Evolutionary conservation across 1,139 yeast genomes (phyloP).

Genomic region (Hansenula sp.): DNA sequence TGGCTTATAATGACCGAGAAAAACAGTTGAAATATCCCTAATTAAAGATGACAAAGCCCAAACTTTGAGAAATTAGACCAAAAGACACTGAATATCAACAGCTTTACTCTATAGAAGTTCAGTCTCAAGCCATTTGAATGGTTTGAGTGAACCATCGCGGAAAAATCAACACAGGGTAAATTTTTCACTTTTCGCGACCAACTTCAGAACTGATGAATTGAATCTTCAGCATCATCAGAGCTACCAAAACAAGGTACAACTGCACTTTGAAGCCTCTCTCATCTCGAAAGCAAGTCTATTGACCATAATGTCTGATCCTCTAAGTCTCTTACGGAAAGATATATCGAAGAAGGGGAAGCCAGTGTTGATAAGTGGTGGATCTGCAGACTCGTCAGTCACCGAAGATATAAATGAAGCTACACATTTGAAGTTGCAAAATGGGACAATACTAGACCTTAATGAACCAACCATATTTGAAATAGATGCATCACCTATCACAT

Average conservation of each 20-base stretch:
- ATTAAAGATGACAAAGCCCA: no score
- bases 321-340: not conserved
- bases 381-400: slow-evolving; percentile 9
- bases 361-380: slow-evolving; percentile 19
- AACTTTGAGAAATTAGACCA: no score
- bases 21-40: no score
- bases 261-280: no score
- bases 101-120: no score
- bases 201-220: no score
- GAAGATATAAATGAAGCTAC: slow-evolving; percentile 26
- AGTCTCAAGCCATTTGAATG: no score
- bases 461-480: slow-evolving; percentile 53
- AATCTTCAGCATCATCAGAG: no score
- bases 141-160: not conserved
- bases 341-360: slow-evolving; percentile 10
- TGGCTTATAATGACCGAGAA: not conserved
- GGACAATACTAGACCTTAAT: slow-evolving; percentile 30
- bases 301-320: not conserved
- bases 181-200: not conserved
- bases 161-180: not conserved
- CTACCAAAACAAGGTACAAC: not conserved
- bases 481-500: slow-evolving; percentile 45
- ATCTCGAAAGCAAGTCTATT: not conserved
- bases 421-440: slow-evolving; percentile 4
- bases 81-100: no score